A percentile compares a stretch with the other conserved stretches of the same genome.
These are phyloP conservation scores for Leccinum longicurvipes DNA, from an alignment of 768 basidiomycete species.

Conservation along the genomic window DNA sequence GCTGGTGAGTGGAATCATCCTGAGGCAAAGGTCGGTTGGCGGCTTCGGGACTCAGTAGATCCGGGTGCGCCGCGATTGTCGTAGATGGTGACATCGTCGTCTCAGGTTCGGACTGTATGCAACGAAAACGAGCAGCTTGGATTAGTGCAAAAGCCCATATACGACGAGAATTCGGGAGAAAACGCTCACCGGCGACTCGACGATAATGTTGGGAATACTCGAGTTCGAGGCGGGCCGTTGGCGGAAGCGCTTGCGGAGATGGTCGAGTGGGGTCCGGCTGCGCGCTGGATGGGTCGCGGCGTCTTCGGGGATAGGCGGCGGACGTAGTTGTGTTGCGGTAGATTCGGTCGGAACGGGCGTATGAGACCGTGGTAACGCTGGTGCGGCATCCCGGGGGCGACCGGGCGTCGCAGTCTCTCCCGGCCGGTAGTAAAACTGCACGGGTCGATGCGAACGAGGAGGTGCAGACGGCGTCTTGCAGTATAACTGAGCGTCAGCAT, in stretches of 20 bases:
- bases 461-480: constrained; percentile 16
- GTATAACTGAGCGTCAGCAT: constrained; percentile 4
- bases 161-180: not conserved
- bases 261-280: constrained; percentile 17
- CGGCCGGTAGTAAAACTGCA: constrained; percentile 24
- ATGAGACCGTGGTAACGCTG: constrained; percentile 6
- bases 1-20: constrained; percentile 9
- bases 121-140: not conserved
- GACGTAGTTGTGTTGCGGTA: not conserved
- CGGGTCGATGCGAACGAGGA: constrained; percentile 11
- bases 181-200: constrained; percentile 45
- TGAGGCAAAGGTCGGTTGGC: constrained; percentile 29
- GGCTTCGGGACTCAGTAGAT: constrained; percentile 44
- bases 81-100: constrained; percentile 32
- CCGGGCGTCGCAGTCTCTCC: constrained; percentile 31
- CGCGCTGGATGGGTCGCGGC: constrained; percentile 9
- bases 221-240: constrained; percentile 32
- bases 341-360: constrained; percentile 14
- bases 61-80: constrained; percentile 33
- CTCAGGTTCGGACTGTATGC: constrained; percentile 38
- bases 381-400: constrained; percentile 19
- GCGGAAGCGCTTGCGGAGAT: constrained; percentile 27
- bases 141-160: not conserved
- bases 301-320: constrained; percentile 1
- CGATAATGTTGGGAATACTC: constrained; percentile 41